Conservation (phyloP, 2,329 filamentous ascomycete genomes). For the Lizonia empirigonia region DNA sequence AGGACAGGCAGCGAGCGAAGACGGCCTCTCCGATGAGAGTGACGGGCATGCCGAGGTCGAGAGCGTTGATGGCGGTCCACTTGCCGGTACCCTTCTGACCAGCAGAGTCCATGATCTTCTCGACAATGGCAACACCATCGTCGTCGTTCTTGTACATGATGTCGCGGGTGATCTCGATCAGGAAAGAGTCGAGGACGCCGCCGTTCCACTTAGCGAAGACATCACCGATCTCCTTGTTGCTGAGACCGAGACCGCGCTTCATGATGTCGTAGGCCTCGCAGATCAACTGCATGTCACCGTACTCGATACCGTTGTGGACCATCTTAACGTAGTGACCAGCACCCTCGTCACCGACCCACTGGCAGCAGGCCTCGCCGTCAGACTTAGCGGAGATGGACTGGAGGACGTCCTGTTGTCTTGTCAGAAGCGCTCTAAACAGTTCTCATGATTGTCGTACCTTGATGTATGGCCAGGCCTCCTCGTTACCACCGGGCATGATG, state of each 20-base stretch:
- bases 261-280: slow-evolving; percentile 99
- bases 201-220: slow-evolving; percentile 97
- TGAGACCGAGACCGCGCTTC: slow-evolving; percentile 93
- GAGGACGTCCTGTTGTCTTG: slow-evolving; percentile 74
- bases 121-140: slow-evolving; percentile 85
- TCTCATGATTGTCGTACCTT: slow-evolving; percentile 57
- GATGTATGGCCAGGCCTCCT: slow-evolving; percentile 96
- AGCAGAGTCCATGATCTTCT: slow-evolving; percentile 99
- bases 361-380: slow-evolving; percentile 95
- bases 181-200: slow-evolving; percentile 94
- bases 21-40: slow-evolving; percentile 98
- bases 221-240: slow-evolving; percentile 93
- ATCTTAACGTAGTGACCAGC: slow-evolving; percentile 99
- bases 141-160: slow-evolving; percentile 99
- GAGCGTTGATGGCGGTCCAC: slow-evolving; percentile 99
- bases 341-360: slow-evolving; percentile 99
- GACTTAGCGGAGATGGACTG: slow-evolving; percentile 98
- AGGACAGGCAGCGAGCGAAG: slow-evolving; percentile 90
- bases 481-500: slow-evolving; percentile 98
- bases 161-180: slow-evolving; percentile 98
- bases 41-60: slow-evolving; percentile 98
- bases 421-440: slow-evolving; percentile 20
- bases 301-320: slow-evolving; percentile 99
- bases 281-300: slow-evolving; percentile 99
- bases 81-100: slow-evolving; percentile 99